Evolutionary conservation across 805 yeast genomes (phyloP), one percentile per base, ranked within the genome.

Genomic region (Dipodascus albidus): DNA sequence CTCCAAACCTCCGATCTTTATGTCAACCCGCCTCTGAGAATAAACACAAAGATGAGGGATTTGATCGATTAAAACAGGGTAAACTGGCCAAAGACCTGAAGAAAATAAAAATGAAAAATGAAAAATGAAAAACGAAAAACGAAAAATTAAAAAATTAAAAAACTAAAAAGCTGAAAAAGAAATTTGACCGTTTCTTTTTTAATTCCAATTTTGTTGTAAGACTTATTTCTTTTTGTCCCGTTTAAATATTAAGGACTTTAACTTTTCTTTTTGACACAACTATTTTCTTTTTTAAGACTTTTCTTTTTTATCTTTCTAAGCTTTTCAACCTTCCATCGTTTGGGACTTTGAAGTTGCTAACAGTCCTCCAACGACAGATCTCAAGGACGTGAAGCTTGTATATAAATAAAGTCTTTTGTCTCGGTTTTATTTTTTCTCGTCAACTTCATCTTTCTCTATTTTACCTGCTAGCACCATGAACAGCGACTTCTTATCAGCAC

Each of bases 401-500:
- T 27, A 27, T 6, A 27, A 6, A 27, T 6, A 27, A 6, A 27
- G 33, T 27, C 33, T 27, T 27, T 27, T 27, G 33, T 27, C 33
- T 27, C 11, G 9, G 9, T 27, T 27, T 27, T 27, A n/a, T 27
- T 27, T 27, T 27, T 11, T 11, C 11, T 27, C 33, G 11, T 27
- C 33, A 27, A n/a, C n/a, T 27, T 27, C 11, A 27, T 27, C 33
- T 27, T 11, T 27, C 33, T 11, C 9, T 4, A 4, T 17, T 14
- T 38, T 38, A 38, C 9, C 9, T 9, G 15, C 38, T 31, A 31
- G 9, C 15, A 38, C 15, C 17, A 38, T 38, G 44, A 38, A 38
- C 44, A 38, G 44, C 44, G 44, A 38, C 44, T 38, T 38, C n/a
- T 38, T 38, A 38, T 38, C 44, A 38, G 15, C 44, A 38, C 44